Evolutionary conservation across 306 rosid genomes (phyloP).

Genomic region (Sicyos edulis): DNA sequence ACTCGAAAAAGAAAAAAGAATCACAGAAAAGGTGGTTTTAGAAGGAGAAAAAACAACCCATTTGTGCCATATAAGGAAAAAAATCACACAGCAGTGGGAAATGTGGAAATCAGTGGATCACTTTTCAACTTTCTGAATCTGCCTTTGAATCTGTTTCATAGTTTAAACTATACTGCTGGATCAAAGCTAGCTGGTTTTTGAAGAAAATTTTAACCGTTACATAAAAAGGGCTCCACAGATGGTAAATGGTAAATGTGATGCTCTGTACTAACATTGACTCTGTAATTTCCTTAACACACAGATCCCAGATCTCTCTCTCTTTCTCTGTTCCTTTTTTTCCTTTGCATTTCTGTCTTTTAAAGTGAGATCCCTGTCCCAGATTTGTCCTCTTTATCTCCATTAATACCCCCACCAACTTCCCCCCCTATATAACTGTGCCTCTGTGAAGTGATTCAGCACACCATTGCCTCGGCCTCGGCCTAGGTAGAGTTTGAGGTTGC

Average conservation of each 20-base stretch:
- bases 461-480: neutral
- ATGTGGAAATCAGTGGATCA: slow-evolving; percentile 11
- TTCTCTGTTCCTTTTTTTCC: neutral
- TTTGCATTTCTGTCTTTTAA: neutral
- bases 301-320: slow-evolving; percentile 1
- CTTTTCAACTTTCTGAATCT: neutral
- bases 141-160: slow-evolving; percentile 7
- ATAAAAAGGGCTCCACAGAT: neutral
- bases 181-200: slow-evolving; percentile 10
- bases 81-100: slow-evolving; percentile 13
- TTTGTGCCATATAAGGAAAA: slow-evolving; percentile 1
- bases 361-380: slow-evolving; percentile 8
- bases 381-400: neutral
- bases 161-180: neutral
- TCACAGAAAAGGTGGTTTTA: too few species aligned
- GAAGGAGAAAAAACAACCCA: neutral
- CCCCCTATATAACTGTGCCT: neutral
- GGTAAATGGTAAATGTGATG: neutral
- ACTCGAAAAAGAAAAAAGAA: too few species aligned
- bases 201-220: neutral
- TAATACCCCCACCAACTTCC: neutral
- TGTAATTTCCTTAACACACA: slow-evolving; percentile 10
- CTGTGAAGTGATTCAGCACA: neutral
- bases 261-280: slow-evolving; percentile 12
- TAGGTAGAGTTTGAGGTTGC: neutral